A percentile compares a stretch with the other conserved stretches of the same genome.
Conservation (phyloP, 345 rosid species). For the Reutealis trisperma region DNA sequence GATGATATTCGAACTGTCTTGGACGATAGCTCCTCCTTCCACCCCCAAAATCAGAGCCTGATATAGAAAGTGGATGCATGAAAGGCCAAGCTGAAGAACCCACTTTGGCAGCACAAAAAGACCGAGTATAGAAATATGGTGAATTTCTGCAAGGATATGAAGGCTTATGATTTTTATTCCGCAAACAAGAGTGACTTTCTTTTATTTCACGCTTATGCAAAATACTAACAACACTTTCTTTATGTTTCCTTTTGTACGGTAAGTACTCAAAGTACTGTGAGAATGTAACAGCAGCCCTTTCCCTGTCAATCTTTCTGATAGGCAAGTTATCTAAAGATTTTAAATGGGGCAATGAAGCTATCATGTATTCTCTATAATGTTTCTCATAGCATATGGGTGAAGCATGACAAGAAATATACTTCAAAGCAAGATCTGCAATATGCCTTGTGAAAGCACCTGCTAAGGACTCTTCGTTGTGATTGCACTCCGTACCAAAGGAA, state of each 20-base stretch:
- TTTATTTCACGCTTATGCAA: conserved; percentile 75
- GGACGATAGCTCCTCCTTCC: conserved; percentile 62
- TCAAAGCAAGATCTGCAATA: conserved; percentile 46
- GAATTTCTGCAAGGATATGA: conserved; percentile 46
- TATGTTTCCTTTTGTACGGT: conserved; percentile 69
- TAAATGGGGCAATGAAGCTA: conserved; percentile 75
- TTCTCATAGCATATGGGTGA: conserved; percentile 89
- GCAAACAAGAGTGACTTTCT: conserved; percentile 33
- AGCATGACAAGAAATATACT: conserved; percentile 58
- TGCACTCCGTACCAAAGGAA: conserved; percentile 28
- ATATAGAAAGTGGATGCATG: conserved; percentile 62
- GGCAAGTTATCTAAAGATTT: conserved; percentile 72
- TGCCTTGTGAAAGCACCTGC: conserved; percentile 37
- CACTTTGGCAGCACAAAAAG: conserved; percentile 88
- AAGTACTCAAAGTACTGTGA: conserved; percentile 69
- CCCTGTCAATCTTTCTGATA: conserved; percentile 69
- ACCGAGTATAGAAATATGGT: conserved; percentile 59
- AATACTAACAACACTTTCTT: conserved; percentile 69
- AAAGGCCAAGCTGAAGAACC: conserved; percentile 82
- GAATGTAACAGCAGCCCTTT: conserved; percentile 54
- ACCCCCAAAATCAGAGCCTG: conserved; percentile 42
- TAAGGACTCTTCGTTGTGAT: conserved; percentile 41
- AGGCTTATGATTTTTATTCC: conserved; percentile 30
- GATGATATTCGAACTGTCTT: conserved; percentile 97
- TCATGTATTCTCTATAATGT: conserved; percentile 83